Percentiles rank a stretch among this genome's conserved stretches.
Evolutionary conservation across 257 asterid genomes (phyloP).

Genomic region (Plectranthus barbatus): DNA sequence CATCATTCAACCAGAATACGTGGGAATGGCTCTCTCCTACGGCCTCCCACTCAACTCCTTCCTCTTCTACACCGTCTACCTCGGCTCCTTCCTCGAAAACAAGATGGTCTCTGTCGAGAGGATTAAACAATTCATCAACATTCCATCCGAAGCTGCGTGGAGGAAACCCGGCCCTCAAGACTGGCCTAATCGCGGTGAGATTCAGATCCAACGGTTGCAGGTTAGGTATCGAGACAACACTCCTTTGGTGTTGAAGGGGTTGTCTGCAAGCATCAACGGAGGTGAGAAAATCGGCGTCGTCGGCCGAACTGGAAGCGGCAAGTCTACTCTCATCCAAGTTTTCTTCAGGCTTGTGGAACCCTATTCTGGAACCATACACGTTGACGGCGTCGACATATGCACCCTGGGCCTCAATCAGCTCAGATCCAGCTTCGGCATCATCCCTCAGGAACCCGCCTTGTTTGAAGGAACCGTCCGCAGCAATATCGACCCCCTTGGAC

Average conservation of each 20-base stretch:
- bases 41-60: conserved; percentile 47
- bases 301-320: conserved; percentile 84
- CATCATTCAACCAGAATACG: conserved; percentile 47
- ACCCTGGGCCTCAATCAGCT: conserved; percentile 63
- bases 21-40: conserved; percentile 64
- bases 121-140: conserved; percentile 50
- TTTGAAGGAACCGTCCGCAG: conserved; percentile 68
- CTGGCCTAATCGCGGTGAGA: conserved; percentile 61
- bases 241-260: conserved; percentile 65
- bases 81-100: conserved; percentile 47
- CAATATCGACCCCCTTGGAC: conserved; percentile 62
- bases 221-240: conserved; percentile 58
- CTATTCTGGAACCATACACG: conserved; percentile 37
- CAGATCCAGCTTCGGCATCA: conserved; percentile 69
- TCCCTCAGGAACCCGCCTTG: conserved; percentile 80
- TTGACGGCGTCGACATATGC: conserved; percentile 59
- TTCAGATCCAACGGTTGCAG: conserved; percentile 51
- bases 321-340: conserved; percentile 64
- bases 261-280: conserved; percentile 42
- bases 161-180: conserved; percentile 18
- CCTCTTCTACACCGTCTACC: conserved; percentile 36
- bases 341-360: conserved; percentile 76
- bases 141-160: conserved; percentile 70
- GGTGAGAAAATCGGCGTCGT: conserved; percentile 71
- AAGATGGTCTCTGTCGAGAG: conserved; percentile 80